phyloP scores from a whole-genome alignment of 768 basidiomycete genomes.

The Tulasnella sp. region DNA sequence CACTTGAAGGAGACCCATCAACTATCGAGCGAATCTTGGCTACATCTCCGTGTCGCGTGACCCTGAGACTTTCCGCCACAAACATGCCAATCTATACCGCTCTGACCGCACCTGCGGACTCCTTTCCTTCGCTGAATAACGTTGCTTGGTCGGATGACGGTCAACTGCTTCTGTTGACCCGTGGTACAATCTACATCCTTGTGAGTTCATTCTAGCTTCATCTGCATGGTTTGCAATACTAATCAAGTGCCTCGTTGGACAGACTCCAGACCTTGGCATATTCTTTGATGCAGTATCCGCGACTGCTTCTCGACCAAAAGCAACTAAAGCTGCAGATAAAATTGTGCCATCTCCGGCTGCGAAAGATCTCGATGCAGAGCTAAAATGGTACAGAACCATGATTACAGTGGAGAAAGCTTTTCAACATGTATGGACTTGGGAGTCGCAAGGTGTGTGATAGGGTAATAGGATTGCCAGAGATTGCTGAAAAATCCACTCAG shows the following conservation, averaged over 20 bases:
- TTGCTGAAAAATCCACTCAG: not conserved
- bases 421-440: not conserved
- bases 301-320: not conserved
- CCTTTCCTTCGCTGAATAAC: slow-evolving; percentile 5
- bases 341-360: not conserved
- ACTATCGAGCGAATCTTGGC: no score
- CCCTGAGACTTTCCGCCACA: no score
- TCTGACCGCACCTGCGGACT: not conserved
- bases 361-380: not conserved
- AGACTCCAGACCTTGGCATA: slow-evolving; percentile 18
- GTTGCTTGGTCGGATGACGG: slow-evolving; percentile 16
- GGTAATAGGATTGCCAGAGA: not conserved
- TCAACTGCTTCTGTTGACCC: slow-evolving; percentile 14
- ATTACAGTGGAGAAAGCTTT: slow-evolving; percentile 4
- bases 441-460: not conserved
- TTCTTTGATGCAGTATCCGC: slow-evolving; percentile 12
- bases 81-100: slow-evolving; percentile 7
- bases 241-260: not conserved
- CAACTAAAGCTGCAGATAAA: not conserved
- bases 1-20: no score
- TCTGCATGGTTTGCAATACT: not conserved
- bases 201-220: not conserved
- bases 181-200: slow-evolving; percentile 14
- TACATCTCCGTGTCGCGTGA: no score
- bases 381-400: slow-evolving; percentile 16